phyloP scores from a whole-genome alignment of 108 stramenopile genomes.

The Nitzschia inconspicua region DNA sequence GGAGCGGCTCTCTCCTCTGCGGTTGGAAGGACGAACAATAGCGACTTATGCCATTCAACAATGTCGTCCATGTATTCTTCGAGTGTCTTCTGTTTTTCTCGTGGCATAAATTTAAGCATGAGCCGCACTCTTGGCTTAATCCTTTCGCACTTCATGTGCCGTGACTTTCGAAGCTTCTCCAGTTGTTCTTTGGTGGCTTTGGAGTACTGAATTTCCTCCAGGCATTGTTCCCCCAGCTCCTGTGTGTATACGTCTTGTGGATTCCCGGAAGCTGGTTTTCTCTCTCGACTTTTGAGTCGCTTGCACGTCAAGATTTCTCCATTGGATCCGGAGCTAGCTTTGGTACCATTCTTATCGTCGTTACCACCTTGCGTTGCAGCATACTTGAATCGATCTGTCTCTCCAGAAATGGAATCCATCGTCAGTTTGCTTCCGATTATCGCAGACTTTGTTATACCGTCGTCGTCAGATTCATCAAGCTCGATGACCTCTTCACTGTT shows the following conservation, averaged over 20 bases:
- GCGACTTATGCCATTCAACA: constrained; percentile 20
- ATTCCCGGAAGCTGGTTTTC: neutral
- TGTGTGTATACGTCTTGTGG: constrained; percentile 1
- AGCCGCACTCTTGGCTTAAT: no score
- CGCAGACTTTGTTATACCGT: no score
- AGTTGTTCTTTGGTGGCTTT: constrained; percentile 8
- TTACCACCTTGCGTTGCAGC: no score
- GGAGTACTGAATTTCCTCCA: constrained; percentile 9
- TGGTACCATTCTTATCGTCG: neutral
- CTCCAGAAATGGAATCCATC: neutral
- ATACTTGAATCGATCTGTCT: neutral
- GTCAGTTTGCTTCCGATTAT: neutral
- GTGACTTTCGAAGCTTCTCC: neutral
- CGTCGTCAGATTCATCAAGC: no score
- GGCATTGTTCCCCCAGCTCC: neutral
- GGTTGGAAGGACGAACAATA: constrained; percentile 15
- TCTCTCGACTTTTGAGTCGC: neutral
- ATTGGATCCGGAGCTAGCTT: neutral
- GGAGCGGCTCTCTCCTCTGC: neutral
- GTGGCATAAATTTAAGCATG: no score
- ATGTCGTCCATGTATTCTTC: constrained; percentile 19
- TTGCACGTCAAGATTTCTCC: neutral
- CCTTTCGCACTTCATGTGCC: neutral
- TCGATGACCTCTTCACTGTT: neutral
- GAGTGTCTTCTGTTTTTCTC: neutral